These are phyloP conservation scores for Dorcoceras hygrometricum DNA, from an alignment of 257 asterid species.

Conservation along the genomic window DNA sequence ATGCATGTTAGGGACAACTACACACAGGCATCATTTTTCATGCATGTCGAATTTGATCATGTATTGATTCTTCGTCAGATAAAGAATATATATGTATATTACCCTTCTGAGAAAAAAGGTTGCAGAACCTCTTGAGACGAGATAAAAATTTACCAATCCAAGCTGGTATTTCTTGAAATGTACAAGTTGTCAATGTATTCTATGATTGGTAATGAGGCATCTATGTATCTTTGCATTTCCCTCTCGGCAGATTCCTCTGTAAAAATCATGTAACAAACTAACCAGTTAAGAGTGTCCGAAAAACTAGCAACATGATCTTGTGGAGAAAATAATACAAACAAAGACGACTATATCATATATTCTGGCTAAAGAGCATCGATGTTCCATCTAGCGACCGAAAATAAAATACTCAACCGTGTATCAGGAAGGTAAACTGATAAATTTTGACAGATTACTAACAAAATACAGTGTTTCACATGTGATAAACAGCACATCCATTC, in stretches of 20 bases:
- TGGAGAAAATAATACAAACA: not conserved
- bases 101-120: not conserved
- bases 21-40: not conserved
- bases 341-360: not conserved
- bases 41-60: not conserved
- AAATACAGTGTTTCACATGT: too few species aligned
- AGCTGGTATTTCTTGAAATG: slow-evolving; percentile 55
- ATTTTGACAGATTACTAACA: not conserved
- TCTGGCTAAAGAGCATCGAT: not conserved
- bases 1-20: not conserved
- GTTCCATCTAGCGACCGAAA: not conserved
- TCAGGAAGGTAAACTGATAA: not conserved
- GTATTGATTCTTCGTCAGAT: not conserved
- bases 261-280: slow-evolving; percentile 3
- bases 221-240: slow-evolving; percentile 76
- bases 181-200: slow-evolving; percentile 75
- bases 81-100: not conserved
- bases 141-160: slow-evolving; percentile 66
- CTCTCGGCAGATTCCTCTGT: slow-evolving; percentile 74
- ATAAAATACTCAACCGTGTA: not conserved
- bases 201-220: slow-evolving; percentile 71
- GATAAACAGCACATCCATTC: not conserved
- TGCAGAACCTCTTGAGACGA: not conserved
- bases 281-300: not conserved
- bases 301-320: not conserved